Conservation (phyloP, 1,139 yeast genomes). For the Pichia sp. region DNA sequence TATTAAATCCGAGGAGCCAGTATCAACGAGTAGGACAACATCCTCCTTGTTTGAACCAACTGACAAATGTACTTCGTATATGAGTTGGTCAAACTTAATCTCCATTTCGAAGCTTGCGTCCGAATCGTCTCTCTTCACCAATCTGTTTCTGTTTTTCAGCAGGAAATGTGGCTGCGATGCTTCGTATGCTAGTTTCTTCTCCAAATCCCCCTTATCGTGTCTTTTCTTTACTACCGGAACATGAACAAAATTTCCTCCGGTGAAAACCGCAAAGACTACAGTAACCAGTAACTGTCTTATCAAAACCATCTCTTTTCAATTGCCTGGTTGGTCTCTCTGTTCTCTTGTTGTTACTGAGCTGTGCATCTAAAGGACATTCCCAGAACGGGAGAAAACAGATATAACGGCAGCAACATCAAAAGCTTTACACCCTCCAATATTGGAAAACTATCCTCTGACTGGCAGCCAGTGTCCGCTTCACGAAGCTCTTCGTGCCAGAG, state of each 20-base stretch:
- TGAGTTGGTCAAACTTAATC: constrained; percentile 28
- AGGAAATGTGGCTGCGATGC: constrained; percentile 5
- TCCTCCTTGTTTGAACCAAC: constrained; percentile 53
- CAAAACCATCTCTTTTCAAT: not conserved
- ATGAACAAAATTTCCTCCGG: constrained; percentile 1
- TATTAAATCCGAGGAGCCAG: constrained; percentile 67
- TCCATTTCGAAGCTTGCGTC: constrained; percentile 20
- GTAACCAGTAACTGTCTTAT: not conserved
- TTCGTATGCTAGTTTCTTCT: not conserved
- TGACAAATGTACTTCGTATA: constrained; percentile 41
- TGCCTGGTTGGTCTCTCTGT: not conserved
- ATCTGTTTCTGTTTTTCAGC: constrained; percentile 2
- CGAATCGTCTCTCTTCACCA: constrained; percentile 8
- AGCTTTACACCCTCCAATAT: too few species aligned
- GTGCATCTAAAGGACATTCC: too few species aligned
- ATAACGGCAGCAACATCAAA: too few species aligned
- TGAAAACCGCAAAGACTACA: not conserved
- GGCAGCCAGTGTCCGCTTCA: too few species aligned
- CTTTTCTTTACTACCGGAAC: constrained; percentile 7
- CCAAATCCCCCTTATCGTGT: not conserved
- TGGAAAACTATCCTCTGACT: too few species aligned
- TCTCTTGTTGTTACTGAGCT: too few species aligned
- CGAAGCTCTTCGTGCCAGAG: not conserved
- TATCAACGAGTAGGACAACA: constrained; percentile 51
- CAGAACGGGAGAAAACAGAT: too few species aligned